A percentile compares a stretch with the other conserved stretches of the same genome.
phyloP scores from a whole-genome alignment of 257 asterid genomes.

The Primulina eburnea region DNA sequence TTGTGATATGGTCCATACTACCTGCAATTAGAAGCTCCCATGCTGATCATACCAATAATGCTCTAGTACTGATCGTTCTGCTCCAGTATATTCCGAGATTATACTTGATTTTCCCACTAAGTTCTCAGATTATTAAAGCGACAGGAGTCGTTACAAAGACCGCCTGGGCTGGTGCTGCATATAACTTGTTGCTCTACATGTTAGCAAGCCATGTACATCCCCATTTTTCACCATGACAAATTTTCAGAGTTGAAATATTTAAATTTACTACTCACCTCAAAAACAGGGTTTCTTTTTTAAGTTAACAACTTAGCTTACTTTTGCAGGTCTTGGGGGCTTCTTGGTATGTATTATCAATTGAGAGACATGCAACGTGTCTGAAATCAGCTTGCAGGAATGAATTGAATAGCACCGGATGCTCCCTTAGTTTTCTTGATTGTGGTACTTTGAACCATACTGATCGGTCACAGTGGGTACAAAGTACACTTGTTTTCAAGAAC shows the following conservation, averaged over 20 bases:
- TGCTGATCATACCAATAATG: slow-evolving; percentile 73
- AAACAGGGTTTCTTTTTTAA: background rate
- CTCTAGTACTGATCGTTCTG: slow-evolving; percentile 59
- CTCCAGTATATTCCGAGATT: slow-evolving; percentile 71
- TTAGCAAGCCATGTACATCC: slow-evolving; percentile 76
- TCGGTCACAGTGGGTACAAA: slow-evolving; percentile 50
- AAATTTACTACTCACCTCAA: no score
- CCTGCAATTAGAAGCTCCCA: slow-evolving; percentile 83
- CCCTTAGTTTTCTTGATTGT: slow-evolving; percentile 65
- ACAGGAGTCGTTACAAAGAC: slow-evolving; percentile 87
- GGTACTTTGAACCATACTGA: slow-evolving; percentile 44
- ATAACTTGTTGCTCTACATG: slow-evolving; percentile 74
- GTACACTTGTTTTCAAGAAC: slow-evolving; percentile 49
- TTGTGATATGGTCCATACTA: slow-evolving; percentile 76
- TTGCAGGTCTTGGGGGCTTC: slow-evolving; percentile 76
- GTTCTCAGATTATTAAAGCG: slow-evolving; percentile 79
- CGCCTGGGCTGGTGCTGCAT: slow-evolving; percentile 93
- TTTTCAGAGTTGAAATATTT: background rate
- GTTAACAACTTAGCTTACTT: slow-evolving; percentile 15
- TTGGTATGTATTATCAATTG: slow-evolving; percentile 73
- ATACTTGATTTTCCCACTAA: slow-evolving; percentile 76
- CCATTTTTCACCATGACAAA: background rate
- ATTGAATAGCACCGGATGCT: slow-evolving; percentile 37
- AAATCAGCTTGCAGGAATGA: slow-evolving; percentile 68
- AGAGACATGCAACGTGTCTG: slow-evolving; percentile 74